A percentile compares a stretch with the other conserved stretches of the same genome.
Conservation (phyloP, 2,329 filamentous ascomycete genomes). For the Arachnomyces sp. region DNA sequence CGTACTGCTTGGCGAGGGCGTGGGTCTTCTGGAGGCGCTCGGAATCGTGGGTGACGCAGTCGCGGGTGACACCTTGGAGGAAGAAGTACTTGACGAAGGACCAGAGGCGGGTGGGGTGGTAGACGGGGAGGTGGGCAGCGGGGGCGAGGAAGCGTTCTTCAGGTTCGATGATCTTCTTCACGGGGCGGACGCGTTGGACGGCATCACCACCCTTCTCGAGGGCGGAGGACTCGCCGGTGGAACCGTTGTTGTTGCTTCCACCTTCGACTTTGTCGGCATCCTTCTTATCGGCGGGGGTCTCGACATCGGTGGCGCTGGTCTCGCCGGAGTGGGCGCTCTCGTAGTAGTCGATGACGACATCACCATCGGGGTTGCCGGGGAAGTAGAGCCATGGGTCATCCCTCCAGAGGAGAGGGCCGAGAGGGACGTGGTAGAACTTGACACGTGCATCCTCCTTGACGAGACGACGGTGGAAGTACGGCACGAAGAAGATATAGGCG, state of each 20-base stretch:
- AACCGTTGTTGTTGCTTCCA: slow-evolving; percentile 3
- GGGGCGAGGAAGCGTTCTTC: slow-evolving; percentile 28
- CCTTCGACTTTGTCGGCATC: slow-evolving; percentile 3
- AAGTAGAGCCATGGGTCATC: slow-evolving; percentile 34
- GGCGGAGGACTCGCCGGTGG: slow-evolving; percentile 5
- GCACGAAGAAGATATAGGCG: slow-evolving; percentile 28
- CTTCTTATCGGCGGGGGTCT: slow-evolving; percentile 2
- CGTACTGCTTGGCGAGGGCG: slow-evolving; percentile 36
- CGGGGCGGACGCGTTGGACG: slow-evolving; percentile 13
- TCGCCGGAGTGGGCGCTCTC: slow-evolving; percentile 16
- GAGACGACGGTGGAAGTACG: slow-evolving; percentile 28
- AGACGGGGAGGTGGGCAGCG: slow-evolving; percentile 21
- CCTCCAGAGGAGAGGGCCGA: slow-evolving; percentile 33
- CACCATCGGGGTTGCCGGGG: slow-evolving; percentile 28
- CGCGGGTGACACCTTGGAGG: slow-evolving; percentile 36
- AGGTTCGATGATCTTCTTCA: slow-evolving; percentile 23
- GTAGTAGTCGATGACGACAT: slow-evolving; percentile 34
- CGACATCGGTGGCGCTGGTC: not conserved
- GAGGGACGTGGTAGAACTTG: slow-evolving; percentile 24
- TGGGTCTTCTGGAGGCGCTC: slow-evolving; percentile 32
- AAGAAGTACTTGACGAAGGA: slow-evolving; percentile 38
- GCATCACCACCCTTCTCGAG: slow-evolving; percentile 15
- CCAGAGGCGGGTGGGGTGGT: slow-evolving; percentile 23
- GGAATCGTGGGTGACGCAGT: slow-evolving; percentile 34
- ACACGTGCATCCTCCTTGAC: slow-evolving; percentile 26